Evolutionary conservation across 2,329 filamentous ascomycete species (phyloP).

Genomic region (Coniochaeta sp.): DNA sequence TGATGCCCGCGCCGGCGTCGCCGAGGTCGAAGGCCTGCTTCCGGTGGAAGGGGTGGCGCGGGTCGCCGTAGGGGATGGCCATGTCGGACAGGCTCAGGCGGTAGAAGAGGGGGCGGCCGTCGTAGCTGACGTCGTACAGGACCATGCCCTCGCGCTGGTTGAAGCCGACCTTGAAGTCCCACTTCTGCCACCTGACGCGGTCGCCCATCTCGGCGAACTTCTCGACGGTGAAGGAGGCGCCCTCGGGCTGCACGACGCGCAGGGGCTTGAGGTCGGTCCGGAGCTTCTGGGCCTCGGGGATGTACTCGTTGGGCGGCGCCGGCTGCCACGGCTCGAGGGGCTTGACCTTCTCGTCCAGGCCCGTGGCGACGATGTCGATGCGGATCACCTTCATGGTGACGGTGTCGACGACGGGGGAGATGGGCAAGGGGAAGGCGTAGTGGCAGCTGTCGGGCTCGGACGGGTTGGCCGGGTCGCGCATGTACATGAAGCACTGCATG

Average conservation of each 20-base stretch:
- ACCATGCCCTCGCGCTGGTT: slow-evolving; percentile 56
- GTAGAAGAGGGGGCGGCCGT: slow-evolving; percentile 52
- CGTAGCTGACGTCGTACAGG: slow-evolving; percentile 55
- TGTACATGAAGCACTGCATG: slow-evolving; percentile 61
- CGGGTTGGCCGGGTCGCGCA: slow-evolving; percentile 53
- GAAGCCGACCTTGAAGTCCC: slow-evolving; percentile 59
- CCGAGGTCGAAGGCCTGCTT: slow-evolving; percentile 64
- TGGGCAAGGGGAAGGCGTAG: slow-evolving; percentile 59
- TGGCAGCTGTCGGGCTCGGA: slow-evolving; percentile 58
- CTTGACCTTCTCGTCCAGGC: slow-evolving; percentile 50
- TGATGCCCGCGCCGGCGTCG: slow-evolving; percentile 55
- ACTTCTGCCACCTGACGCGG: slow-evolving; percentile 28
- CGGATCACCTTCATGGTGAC: slow-evolving; percentile 57
- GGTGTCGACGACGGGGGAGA: slow-evolving; percentile 59
- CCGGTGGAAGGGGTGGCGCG: slow-evolving; percentile 52
- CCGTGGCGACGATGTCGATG: slow-evolving; percentile 63
- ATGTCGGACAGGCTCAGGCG: slow-evolving; percentile 55
- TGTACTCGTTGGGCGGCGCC: slow-evolving; percentile 52
- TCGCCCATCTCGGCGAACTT: slow-evolving; percentile 18
- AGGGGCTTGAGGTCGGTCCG: slow-evolving; percentile 55
- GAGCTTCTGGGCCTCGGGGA: slow-evolving; percentile 52
- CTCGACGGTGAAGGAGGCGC: slow-evolving; percentile 44
- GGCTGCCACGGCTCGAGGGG: slow-evolving; percentile 49
- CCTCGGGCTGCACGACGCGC: slow-evolving; percentile 55
- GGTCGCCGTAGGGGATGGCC: slow-evolving; percentile 56